Conservation (phyloP, 768 basidiomycete genomes). For the Leccinum subgranulosum region DNA sequence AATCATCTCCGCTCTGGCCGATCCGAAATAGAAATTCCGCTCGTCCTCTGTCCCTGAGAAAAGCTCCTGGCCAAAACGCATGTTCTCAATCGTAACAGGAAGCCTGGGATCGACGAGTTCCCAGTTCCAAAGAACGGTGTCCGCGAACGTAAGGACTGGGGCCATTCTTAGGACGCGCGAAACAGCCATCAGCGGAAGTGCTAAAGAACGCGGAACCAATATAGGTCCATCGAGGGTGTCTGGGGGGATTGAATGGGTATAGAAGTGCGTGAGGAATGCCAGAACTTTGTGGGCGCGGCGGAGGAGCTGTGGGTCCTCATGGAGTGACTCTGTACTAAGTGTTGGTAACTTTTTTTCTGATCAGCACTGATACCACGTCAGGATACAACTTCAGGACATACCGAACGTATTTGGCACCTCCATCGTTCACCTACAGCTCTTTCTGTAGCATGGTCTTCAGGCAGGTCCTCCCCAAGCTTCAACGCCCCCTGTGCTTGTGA, state of each 20-base stretch:
- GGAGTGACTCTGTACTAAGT: constrained; percentile 53
- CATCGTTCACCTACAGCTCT: constrained; percentile 61
- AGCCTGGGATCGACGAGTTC: constrained; percentile 52
- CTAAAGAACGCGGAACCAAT: constrained; percentile 70
- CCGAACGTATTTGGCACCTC: constrained; percentile 59
- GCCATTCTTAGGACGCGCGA: constrained; percentile 81
- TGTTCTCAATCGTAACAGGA: constrained; percentile 69
- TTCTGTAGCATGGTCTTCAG: constrained; percentile 45
- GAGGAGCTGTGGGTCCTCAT: constrained; percentile 53
- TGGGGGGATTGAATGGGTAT: constrained; percentile 74
- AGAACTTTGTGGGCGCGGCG: constrained; percentile 89
- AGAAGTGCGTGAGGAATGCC: constrained; percentile 87
- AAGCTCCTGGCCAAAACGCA: constrained; percentile 57
- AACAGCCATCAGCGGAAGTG: constrained; percentile 73
- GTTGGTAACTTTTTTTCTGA: constrained; percentile 59
- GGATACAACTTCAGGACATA: constrained; percentile 37
- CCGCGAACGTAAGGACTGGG: constrained; percentile 92
- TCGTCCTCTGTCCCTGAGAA: constrained; percentile 91
- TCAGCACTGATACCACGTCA: constrained; percentile 10
- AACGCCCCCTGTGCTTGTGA: constrained; percentile 51
- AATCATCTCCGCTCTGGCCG: constrained; percentile 79
- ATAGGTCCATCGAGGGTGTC: constrained; percentile 38
- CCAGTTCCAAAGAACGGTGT: constrained; percentile 95
- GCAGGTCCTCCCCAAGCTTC: constrained; percentile 54
- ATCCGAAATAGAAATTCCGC: constrained; percentile 79